Evolutionary conservation across 176 grass and related monocot species (phyloP), one percentile per base, ranked within the genome.

Genomic region (Canna indica): DNA sequence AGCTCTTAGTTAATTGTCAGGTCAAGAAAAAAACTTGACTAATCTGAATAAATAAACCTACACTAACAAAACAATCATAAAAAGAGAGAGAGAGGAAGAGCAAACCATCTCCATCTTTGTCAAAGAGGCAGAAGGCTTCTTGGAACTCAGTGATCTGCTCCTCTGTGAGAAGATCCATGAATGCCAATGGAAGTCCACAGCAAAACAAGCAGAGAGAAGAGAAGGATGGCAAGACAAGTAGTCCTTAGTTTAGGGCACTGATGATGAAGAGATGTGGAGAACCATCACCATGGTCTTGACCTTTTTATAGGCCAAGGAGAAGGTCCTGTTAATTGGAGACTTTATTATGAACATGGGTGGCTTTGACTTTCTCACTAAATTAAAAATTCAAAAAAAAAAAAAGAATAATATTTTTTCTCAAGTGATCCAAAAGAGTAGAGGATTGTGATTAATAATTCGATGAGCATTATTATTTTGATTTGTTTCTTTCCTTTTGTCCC

Each of bases 51-150:
- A n/a, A n/a, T n/a, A n/a, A n/a, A n/a, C n/a, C n/a, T n/a, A n/a
- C n/a, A n/a, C n/a, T n/a, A n/a, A n/a, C 76, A 57, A 11, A 5
- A 30, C 57, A 31, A 42, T n/a, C 7, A 64, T 32, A 28, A 15
- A 76, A 2, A 18, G 45, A 31, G 22, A 48, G 31, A 25, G 26
- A 82, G 46, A 46, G 70, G 61, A 27, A 8, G 24, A 36, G 12
- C 53, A 64, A 41, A 90, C 87, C 91, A 47, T 95, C 87, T 41
- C 78, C 82, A 73, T 95, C 86, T 79, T 77, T 95, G 82, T 95
- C 87, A 25, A 90, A 95, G 80, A 95, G 79, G 8, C 64, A 90
- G 82, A 90, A 95, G 14, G 84, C 84, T 75, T 95, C 84, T 72
- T 47, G 67, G 45, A 90, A 79, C n/a, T 85, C 87, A 5, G 62